Conservation (phyloP, 164 flowering plant genomes). For the Magnolia kwangsiensis region DNA sequence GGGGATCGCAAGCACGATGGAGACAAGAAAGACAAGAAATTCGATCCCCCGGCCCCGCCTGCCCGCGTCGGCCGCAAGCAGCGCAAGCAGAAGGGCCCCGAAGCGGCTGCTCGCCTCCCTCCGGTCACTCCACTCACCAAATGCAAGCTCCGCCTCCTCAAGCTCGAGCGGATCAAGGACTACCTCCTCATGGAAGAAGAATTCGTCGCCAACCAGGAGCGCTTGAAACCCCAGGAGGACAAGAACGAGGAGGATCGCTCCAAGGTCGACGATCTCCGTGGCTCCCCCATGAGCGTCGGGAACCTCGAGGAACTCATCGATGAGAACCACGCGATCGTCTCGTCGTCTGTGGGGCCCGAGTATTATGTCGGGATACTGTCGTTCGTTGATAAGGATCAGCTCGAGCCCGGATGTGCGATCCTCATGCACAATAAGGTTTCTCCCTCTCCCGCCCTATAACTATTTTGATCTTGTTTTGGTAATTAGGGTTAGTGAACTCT, state of each 20-base stretch:
- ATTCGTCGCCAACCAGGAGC: slow-evolving; percentile 34
- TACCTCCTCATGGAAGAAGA: slow-evolving; percentile 42
- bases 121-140: slow-evolving; percentile 33
- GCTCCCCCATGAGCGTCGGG: slow-evolving; percentile 37
- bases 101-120: slow-evolving; percentile 37
- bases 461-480: background rate
- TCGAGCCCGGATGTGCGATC: slow-evolving; percentile 41
- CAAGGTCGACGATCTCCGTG: slow-evolving; percentile 37
- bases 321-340: slow-evolving; percentile 41
- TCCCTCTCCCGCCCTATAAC: background rate
- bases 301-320: slow-evolving; percentile 34
- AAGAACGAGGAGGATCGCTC: slow-evolving; percentile 41
- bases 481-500: background rate
- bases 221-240: slow-evolving; percentile 41
- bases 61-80: slow-evolving; percentile 42
- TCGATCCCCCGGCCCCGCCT: slow-evolving; percentile 41
- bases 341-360: slow-evolving; percentile 35
- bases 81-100: slow-evolving; percentile 38
- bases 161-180: slow-evolving; percentile 38
- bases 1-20: slow-evolving; percentile 28
- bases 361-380: slow-evolving; percentile 32
- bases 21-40: slow-evolving; percentile 36
- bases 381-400: slow-evolving; percentile 42
- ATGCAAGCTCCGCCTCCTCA: slow-evolving; percentile 33
- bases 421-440: slow-evolving; percentile 39